A percentile compares a stretch with the other conserved stretches of the same genome.
These are phyloP conservation scores for Trametes gibbosa DNA, from an alignment of 768 basidiomycete species.

Conservation along the genomic window DNA sequence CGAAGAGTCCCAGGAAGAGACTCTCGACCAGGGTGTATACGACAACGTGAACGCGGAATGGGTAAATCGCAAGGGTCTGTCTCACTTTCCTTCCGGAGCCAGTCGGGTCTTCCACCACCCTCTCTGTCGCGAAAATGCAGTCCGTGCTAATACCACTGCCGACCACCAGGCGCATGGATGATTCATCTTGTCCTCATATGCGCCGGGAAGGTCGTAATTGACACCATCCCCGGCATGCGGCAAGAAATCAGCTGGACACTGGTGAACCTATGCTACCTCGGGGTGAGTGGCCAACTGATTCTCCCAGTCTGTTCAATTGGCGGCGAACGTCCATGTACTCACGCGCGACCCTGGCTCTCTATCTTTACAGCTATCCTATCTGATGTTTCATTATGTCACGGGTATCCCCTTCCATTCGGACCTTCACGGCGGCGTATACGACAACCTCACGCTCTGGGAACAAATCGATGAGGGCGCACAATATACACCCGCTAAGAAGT, in stretches of 20 bases:
- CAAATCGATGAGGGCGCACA: constrained; percentile 99
- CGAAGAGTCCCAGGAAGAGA: constrained; percentile 67
- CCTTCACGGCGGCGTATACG: constrained; percentile 89
- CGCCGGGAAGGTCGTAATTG: constrained; percentile 87
- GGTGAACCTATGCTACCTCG: constrained; percentile 86
- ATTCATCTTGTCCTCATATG: constrained; percentile 95
- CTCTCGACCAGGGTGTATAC: constrained; percentile 77
- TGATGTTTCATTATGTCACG: constrained; percentile 99
- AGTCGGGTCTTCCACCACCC: background rate
- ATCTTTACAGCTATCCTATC: constrained; percentile 75
- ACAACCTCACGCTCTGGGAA: constrained; percentile 97
- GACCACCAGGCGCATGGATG: constrained; percentile 83
- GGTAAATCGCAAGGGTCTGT: constrained; percentile 88
- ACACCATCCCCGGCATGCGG: constrained; percentile 91
- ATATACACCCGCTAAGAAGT: constrained; percentile 98
- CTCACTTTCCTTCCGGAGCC: background rate
- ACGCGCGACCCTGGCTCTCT: background rate
- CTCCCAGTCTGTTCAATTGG: background rate
- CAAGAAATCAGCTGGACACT: constrained; percentile 95
- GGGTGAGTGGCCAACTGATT: constrained; percentile 51
- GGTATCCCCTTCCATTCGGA: constrained; percentile 93
- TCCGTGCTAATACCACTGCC: background rate
- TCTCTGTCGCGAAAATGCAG: background rate
- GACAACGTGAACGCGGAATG: constrained; percentile 87
- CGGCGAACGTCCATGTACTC: background rate